phyloP scores from a whole-genome alignment of 305 asterid genomes.

The Plantago coronopus region DNA sequence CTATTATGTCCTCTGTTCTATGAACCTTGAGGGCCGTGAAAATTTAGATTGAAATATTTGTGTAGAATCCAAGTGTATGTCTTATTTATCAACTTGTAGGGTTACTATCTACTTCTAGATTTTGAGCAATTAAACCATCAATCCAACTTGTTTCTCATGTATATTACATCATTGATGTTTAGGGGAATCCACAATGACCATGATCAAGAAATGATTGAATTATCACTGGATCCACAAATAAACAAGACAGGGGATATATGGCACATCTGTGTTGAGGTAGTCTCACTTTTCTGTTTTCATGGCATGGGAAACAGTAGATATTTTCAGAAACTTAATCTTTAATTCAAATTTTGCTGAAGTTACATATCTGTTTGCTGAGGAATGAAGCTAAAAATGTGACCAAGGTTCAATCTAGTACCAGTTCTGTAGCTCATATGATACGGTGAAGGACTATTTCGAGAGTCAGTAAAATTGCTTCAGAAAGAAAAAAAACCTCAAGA shows the following conservation, averaged over 20 bases:
- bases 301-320: too few relatives aligned
- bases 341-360: too few relatives aligned
- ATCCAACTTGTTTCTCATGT: slow-evolving; percentile 8
- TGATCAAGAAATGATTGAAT: slow-evolving; percentile 58
- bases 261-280: slow-evolving; percentile 91
- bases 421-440: too few relatives aligned
- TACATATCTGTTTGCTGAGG: too few relatives aligned
- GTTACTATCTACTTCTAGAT: slow-evolving; percentile 12
- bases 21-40: slow-evolving; percentile 1
- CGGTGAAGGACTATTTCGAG: too few relatives aligned
- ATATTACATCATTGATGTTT: slow-evolving; percentile 18
- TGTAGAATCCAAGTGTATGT: slow-evolving; percentile 7
- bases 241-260: slow-evolving; percentile 91
- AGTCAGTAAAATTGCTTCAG: too few relatives aligned
- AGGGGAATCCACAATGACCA: slow-evolving; percentile 35
- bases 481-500: too few relatives aligned
- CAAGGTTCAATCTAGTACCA: too few relatives aligned
- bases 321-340: too few relatives aligned
- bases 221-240: slow-evolving; percentile 60
- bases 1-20: not conserved
- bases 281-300: slow-evolving; percentile 13
- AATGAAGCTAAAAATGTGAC: too few relatives aligned
- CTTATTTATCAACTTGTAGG: slow-evolving; percentile 11
- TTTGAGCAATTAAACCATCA: slow-evolving; percentile 15
- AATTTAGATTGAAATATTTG: slow-evolving; percentile 3